Evolutionary conservation across 768 basidiomycete genomes (phyloP).

Genomic region (Kwoniella pini): DNA sequence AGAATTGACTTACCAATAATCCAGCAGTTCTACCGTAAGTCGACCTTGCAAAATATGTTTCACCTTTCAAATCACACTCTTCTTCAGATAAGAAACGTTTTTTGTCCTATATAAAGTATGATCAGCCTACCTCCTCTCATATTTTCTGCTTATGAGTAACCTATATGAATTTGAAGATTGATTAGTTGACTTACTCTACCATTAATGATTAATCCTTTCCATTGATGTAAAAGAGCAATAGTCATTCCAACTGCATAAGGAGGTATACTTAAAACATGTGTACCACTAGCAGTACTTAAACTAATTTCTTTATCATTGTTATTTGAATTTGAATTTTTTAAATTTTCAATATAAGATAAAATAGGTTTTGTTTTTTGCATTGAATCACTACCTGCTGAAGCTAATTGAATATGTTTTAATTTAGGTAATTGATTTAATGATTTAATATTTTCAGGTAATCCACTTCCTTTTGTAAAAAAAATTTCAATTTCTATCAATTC

Average conservation of each 20-base stretch:
- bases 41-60: slow-evolving; percentile 34
- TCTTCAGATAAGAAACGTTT: slow-evolving; percentile 30
- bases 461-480: slow-evolving; percentile 28
- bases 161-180: too few species aligned
- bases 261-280: slow-evolving; percentile 50
- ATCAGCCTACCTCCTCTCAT: not conserved
- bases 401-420: slow-evolving; percentile 44
- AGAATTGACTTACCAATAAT: slow-evolving; percentile 36
- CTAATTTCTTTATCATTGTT: slow-evolving; percentile 19
- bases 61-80: slow-evolving; percentile 27
- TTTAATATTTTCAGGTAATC: slow-evolving; percentile 25
- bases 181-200: slow-evolving; percentile 24
- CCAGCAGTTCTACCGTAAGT: slow-evolving; percentile 44
- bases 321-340: too few species aligned
- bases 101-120: slow-evolving; percentile 18
- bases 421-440: slow-evolving; percentile 32
- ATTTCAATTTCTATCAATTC: slow-evolving; percentile 28
- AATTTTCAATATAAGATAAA: slow-evolving; percentile 1
- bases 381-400: slow-evolving; percentile 38
- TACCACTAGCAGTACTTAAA: slow-evolving; percentile 46
- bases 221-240: slow-evolving; percentile 38
- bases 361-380: slow-evolving; percentile 7
- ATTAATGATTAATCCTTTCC: slow-evolving; percentile 35
- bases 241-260: slow-evolving; percentile 40
- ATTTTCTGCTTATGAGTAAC: too few species aligned